phyloP scores from a whole-genome alignment of 176 grass and related monocot genomes.

The Cenchrus purpureus region DNA sequence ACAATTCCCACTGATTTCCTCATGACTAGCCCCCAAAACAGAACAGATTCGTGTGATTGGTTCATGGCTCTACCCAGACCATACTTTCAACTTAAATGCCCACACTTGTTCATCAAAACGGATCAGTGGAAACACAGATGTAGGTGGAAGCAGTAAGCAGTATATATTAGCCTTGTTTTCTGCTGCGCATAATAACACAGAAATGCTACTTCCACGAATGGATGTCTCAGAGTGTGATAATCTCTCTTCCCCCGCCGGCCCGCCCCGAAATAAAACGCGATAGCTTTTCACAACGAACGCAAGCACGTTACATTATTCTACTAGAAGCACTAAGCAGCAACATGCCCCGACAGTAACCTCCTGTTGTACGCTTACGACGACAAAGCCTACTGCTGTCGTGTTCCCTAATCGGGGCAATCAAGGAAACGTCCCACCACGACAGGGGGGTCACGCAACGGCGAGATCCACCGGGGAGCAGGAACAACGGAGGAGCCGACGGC shows the following conservation, averaged over 20 bases:
- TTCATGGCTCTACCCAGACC: not conserved
- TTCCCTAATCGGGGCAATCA: slow-evolving; percentile 2
- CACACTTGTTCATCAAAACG: not conserved
- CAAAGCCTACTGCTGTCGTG: not conserved
- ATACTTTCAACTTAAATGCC: not conserved
- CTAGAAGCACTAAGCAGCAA: not conserved
- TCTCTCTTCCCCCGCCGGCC: not conserved
- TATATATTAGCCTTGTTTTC: not conserved
- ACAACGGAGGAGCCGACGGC: not conserved
- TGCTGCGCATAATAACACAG: not conserved
- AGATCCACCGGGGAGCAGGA: slow-evolving; percentile 20
- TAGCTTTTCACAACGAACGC: not conserved
- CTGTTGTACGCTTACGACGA: not conserved
- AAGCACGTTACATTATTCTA: not conserved
- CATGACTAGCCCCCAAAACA: not conserved
- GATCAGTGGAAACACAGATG: not conserved
- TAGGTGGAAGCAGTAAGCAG: not conserved
- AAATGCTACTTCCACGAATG: not conserved
- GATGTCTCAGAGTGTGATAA: not conserved
- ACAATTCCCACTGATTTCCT: not conserved
- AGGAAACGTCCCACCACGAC: not conserved
- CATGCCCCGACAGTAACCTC: not conserved
- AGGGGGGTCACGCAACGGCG: slow-evolving; percentile 8
- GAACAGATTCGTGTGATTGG: slow-evolving; percentile 3
- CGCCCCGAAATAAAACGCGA: not conserved